These are phyloP conservation scores for Zea luxurians DNA, from an alignment of 176 grass and related monocot species.

Conservation along the genomic window DNA sequence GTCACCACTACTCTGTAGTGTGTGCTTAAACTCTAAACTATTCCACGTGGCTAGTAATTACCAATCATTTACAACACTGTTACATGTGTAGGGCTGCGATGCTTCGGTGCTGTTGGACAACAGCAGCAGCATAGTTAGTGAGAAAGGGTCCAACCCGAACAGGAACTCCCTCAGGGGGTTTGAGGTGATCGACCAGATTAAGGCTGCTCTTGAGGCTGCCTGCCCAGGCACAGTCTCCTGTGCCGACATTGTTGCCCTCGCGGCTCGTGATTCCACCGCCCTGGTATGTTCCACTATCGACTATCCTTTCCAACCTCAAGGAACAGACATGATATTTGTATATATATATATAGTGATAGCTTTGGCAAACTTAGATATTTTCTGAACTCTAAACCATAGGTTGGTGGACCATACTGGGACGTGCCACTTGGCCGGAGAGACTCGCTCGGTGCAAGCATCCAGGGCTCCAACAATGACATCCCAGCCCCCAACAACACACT, in stretches of 20 bases:
- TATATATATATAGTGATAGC: neutral
- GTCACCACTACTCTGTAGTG: too few relatives aligned
- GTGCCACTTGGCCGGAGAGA: conserved; percentile 91
- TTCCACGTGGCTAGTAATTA: conserved; percentile 16
- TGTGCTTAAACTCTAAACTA: neutral
- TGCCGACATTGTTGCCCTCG: conserved; percentile 65
- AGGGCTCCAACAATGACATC: conserved; percentile 89
- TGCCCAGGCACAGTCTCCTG: conserved; percentile 77
- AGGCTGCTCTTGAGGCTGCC: conserved; percentile 53
- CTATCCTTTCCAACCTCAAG: neutral
- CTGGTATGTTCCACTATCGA: conserved; percentile 42
- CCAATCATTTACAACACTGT: conserved; percentile 6
- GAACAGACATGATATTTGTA: too few relatives aligned
- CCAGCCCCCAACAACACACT: conserved; percentile 96
- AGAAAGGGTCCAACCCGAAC: conserved; percentile 81
- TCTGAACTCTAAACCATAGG: conserved; percentile 44
- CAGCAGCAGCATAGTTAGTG: conserved; percentile 65
- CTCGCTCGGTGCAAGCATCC: conserved; percentile 70
- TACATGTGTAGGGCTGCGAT: conserved; percentile 64
- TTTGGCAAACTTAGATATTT: conserved; percentile 22
- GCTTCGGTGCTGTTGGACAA: conserved; percentile 83
- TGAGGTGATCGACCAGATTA: conserved; percentile 81
- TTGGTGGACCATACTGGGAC: conserved; percentile 76
- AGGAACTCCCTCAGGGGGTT: conserved; percentile 67
- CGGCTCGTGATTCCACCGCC: conserved; percentile 58